Evolutionary conservation across 495 filamentous ascomycete genomes (phyloP).

Genomic region (Aspergillus bertholletiae): DNA sequence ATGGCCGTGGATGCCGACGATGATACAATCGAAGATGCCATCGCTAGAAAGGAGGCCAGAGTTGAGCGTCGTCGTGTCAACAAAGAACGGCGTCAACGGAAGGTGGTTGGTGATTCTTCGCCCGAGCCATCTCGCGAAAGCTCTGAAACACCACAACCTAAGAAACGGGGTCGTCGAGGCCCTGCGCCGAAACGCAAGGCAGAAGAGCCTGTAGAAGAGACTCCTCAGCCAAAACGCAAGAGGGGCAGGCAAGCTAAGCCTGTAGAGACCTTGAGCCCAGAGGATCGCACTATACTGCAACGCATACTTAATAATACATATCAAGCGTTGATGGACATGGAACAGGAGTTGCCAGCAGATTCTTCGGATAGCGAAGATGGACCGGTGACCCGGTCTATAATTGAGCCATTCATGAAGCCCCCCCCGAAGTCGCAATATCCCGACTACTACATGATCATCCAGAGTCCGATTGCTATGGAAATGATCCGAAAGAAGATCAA

Average conservation of each 20-base stretch:
- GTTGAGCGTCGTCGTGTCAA: constrained; percentile 76
- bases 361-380: constrained; percentile 59
- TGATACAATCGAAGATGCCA: constrained; percentile 87
- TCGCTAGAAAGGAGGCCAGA: constrained; percentile 81
- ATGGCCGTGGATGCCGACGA: constrained; percentile 93
- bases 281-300: constrained; percentile 60
- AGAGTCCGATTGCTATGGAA: constrained; percentile 88
- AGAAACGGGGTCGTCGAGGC: constrained; percentile 72
- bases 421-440: constrained; percentile 83
- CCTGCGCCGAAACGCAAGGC: constrained; percentile 80
- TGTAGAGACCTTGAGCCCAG: constrained; percentile 46
- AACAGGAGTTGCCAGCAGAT: constrained; percentile 57
- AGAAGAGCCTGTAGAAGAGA: constrained; percentile 72
- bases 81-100: constrained; percentile 57
- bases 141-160: constrained; percentile 65
- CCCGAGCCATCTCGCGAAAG: constrained; percentile 74
- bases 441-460: constrained; percentile 92
- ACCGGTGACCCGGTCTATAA: constrained; percentile 67
- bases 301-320: constrained; percentile 70
- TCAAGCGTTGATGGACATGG: constrained; percentile 75
- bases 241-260: constrained; percentile 69
- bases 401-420: constrained; percentile 89
- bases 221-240: constrained; percentile 77
- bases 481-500: constrained; percentile 91
- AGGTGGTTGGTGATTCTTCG: constrained; percentile 60